A percentile compares a stretch with the other conserved stretches of the same genome.
Conservation (phyloP, 2,329 filamentous ascomycete genomes). For the Rasamsonia emersonii region DNA sequence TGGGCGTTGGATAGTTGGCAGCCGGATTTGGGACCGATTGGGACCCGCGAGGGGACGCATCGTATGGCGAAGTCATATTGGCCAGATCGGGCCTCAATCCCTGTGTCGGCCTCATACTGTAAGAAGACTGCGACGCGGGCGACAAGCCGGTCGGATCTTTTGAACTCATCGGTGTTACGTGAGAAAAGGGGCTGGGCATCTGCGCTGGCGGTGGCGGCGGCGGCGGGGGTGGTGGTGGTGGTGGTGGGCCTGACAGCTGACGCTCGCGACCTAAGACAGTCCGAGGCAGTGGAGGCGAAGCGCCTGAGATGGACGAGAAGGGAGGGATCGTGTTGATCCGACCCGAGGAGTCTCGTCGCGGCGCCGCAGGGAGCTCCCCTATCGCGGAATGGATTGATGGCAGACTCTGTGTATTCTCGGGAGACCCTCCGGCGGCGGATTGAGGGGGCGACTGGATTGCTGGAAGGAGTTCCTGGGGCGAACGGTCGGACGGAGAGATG, state of each 20-base stretch:
- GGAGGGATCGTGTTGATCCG: conserved; percentile 17
- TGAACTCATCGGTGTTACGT: conserved; percentile 30
- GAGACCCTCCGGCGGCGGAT: conserved; percentile 23
- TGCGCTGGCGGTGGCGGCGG: conserved; percentile 9
- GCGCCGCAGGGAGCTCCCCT: conserved; percentile 16
- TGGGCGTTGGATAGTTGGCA: conserved; percentile 32
- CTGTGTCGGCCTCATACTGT: conserved; percentile 19
- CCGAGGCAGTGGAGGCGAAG: conserved; percentile 18
- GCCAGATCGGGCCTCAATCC: conserved; percentile 17
- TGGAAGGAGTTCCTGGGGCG: conserved; percentile 27
- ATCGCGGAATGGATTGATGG: conserved; percentile 34
- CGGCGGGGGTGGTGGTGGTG: conserved; percentile 10
- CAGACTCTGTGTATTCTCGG: conserved; percentile 28
- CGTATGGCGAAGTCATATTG: conserved; percentile 20
- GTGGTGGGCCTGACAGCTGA: conserved; percentile 21
- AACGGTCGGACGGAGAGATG: conserved; percentile 22
- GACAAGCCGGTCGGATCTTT: conserved; percentile 28
- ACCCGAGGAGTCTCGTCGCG: conserved; percentile 19
- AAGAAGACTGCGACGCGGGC: conserved; percentile 23
- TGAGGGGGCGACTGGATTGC: conserved; percentile 30
- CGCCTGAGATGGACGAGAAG: conserved; percentile 15
- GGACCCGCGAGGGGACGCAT: conserved; percentile 16
- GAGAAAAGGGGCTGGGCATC: conserved; percentile 27
- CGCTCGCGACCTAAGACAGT: conserved; percentile 22
- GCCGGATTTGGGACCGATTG: conserved; percentile 26